Evolutionary conservation across 768 basidiomycete genomes (phyloP).

Genomic region (Xanthoconium purpureum): DNA sequence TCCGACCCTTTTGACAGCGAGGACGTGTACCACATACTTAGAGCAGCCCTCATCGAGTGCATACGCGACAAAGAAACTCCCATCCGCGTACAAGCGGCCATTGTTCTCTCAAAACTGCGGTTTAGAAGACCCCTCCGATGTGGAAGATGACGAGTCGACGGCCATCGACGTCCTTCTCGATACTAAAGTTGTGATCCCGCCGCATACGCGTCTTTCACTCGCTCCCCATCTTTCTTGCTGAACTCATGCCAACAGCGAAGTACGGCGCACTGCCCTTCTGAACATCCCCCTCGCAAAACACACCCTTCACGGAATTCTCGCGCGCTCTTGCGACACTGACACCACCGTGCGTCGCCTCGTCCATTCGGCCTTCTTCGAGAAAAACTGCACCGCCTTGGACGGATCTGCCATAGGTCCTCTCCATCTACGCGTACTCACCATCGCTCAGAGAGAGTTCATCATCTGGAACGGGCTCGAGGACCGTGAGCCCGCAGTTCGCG

Average conservation of each 20-base stretch:
- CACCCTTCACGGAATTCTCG: constrained; percentile 66
- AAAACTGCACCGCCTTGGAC: constrained; percentile 33
- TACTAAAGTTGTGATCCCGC: constrained; percentile 67
- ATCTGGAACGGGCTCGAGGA: constrained; percentile 84
- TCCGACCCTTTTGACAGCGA: constrained; percentile 47
- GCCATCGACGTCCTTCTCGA: constrained; percentile 65
- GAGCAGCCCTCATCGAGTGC: constrained; percentile 64
- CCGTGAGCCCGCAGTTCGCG: constrained; percentile 68
- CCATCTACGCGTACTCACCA: constrained; percentile 63
- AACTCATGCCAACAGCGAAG: constrained; percentile 56
- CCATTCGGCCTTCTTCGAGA: constrained; percentile 57
- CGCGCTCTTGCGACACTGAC: constrained; percentile 79
- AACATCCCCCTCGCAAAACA: constrained; percentile 58
- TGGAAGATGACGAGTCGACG: constrained; percentile 43
- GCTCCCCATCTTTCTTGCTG: not conserved
- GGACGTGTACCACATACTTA: constrained; percentile 64
- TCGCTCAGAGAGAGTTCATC: constrained; percentile 72
- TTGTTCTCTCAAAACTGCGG: constrained; percentile 73
- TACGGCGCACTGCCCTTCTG: constrained; percentile 74
- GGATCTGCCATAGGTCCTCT: constrained; percentile 47
- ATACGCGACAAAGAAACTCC: constrained; percentile 73
- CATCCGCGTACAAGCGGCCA: constrained; percentile 76
- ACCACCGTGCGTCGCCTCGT: constrained; percentile 68
- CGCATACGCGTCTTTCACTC: constrained; percentile 47
- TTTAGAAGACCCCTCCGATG: constrained; percentile 61